Conservation (phyloP, 106 monocot species). For the Acorus gramineus region DNA sequence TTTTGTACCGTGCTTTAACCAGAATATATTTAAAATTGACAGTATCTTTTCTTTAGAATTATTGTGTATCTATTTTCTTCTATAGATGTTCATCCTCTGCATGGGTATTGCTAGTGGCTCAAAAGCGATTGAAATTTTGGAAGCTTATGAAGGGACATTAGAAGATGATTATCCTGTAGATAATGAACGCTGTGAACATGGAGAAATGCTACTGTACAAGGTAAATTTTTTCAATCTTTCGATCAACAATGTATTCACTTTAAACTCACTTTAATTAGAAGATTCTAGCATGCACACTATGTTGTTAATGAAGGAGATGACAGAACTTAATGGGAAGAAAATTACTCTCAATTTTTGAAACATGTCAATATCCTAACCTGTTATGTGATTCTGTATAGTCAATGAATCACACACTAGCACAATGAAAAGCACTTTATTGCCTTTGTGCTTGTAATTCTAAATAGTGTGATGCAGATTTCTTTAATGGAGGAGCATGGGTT, state of each 20-base stretch:
- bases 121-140: constrained; percentile 88
- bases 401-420: too few relatives aligned
- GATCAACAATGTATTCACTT: too few relatives aligned
- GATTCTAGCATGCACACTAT: too few relatives aligned
- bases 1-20: too few relatives aligned
- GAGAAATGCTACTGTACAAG: constrained; percentile 98
- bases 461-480: constrained; percentile 57
- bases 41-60: background rate
- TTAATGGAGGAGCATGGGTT: constrained; percentile 82
- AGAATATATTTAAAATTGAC: too few relatives aligned
- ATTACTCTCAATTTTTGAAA: too few relatives aligned
- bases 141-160: constrained; percentile 93
- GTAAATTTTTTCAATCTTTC: constrained; percentile 18
- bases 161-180: constrained; percentile 96
- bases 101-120: constrained; percentile 40
- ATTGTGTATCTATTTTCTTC: background rate
- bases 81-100: background rate
- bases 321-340: too few relatives aligned
- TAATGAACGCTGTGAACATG: constrained; percentile 88
- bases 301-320: too few relatives aligned
- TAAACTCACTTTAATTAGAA: too few relatives aligned
- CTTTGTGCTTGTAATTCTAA: background rate
- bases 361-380: too few relatives aligned
- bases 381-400: too few relatives aligned
- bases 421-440: background rate